Evolutionary conservation across 768 basidiomycete genomes (phyloP).

Genomic region (Xerocomus potaroensis): DNA sequence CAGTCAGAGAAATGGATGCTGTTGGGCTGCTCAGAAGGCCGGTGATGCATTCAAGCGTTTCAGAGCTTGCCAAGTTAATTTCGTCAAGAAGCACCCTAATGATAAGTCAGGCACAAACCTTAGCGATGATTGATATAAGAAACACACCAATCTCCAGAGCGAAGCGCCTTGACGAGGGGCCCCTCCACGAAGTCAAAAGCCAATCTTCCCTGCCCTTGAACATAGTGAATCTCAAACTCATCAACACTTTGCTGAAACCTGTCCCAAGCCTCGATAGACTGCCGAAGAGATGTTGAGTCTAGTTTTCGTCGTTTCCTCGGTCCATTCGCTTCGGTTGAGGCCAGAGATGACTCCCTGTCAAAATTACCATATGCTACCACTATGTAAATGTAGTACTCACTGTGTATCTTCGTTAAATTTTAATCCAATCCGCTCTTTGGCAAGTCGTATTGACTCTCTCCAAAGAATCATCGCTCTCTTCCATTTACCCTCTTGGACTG

Average conservation of each 20-base stretch:
- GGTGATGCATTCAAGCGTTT: constrained; percentile 91
- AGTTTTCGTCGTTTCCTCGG: constrained; percentile 73
- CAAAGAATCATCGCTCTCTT: constrained; percentile 77
- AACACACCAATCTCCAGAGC: constrained; percentile 85
- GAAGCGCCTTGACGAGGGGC: constrained; percentile 86
- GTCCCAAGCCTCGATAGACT: constrained; percentile 58
- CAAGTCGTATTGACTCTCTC: constrained; percentile 71
- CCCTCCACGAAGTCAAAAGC: constrained; percentile 96
- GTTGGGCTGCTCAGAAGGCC: constrained; percentile 81
- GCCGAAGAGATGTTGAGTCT: constrained; percentile 38
- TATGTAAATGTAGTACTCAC: constrained; percentile 14
- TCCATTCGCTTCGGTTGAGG: constrained; percentile 36
- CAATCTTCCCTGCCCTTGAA: constrained; percentile 84
- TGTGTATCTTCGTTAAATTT: constrained; percentile 26
- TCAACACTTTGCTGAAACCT: constrained; percentile 62
- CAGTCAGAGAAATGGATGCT: constrained; percentile 88
- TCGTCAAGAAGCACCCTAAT: constrained; percentile 91
- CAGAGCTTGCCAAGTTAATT: constrained; percentile 90
- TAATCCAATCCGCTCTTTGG: constrained; percentile 56
- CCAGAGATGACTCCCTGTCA: constrained; percentile 18
- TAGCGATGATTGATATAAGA: not conserved
- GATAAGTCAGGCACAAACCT: constrained; percentile 1
- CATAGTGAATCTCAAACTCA: constrained; percentile 84
- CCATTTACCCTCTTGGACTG: constrained; percentile 82
- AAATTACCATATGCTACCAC: not conserved